phyloP scores from a whole-genome alignment of 176 grass and related monocot genomes.

The Oryza coarctata region DNA sequence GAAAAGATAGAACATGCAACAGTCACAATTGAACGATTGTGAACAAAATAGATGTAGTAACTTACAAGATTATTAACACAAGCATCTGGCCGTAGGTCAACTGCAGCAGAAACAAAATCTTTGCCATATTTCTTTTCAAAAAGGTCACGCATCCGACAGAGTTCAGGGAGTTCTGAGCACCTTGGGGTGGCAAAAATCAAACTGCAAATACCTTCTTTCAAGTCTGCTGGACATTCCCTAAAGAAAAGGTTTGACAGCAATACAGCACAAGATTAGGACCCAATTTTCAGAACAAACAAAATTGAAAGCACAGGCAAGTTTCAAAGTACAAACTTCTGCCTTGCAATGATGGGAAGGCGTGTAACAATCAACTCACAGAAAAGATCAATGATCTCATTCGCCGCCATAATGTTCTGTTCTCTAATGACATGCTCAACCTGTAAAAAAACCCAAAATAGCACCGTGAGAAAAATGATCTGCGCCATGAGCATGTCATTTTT shows the following conservation, averaged over 20 bases:
- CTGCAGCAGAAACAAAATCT: conserved; percentile 82
- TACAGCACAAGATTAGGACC: conserved; percentile 13
- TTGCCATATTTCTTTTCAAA: conserved; percentile 97
- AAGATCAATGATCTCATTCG: conserved; percentile 90
- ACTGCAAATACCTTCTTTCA: conserved; percentile 98
- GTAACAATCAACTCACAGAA: conserved; percentile 91
- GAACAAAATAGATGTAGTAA: neutral
- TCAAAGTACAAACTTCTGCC: conserved; percentile 67
- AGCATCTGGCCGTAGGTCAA: conserved; percentile 73
- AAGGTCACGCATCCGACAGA: conserved; percentile 62
- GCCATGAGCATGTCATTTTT: neutral
- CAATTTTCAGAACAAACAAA: conserved; percentile 3
- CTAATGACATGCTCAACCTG: conserved; percentile 99
- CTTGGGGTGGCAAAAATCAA: conserved; percentile 95
- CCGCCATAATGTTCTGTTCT: conserved; percentile 88
- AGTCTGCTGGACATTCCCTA: conserved; percentile 82
- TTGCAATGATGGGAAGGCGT: conserved; percentile 83
- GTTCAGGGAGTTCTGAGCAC: conserved; percentile 92
- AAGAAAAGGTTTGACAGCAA: conserved; percentile 11
- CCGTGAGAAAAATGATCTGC: neutral
- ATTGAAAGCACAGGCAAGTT: neutral
- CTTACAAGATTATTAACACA: conserved; percentile 86
- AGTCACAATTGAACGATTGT: neutral
- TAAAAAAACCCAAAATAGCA: conserved; percentile 29
- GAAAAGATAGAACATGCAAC: conserved; percentile 15